phyloP scores from a whole-genome alignment of 2,329 filamentous ascomycete species.

The Talaromyces sp. region DNA sequence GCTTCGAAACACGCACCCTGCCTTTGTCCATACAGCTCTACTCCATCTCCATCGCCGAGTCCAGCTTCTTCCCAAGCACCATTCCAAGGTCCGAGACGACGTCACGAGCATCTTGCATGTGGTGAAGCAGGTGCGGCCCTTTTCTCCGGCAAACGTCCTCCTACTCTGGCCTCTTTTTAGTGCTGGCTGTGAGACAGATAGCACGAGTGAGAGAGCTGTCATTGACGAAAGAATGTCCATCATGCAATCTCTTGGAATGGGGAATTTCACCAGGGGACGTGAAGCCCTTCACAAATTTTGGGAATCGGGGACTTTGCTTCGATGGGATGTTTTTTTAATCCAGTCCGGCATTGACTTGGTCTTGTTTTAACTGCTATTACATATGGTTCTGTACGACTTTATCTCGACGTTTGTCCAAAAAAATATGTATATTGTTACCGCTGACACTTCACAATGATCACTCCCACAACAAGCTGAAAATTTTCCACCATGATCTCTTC shows the following conservation, averaged over 20 bases:
- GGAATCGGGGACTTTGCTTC: constrained; percentile 13
- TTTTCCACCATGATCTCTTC: background rate
- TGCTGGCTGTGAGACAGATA: constrained; percentile 22
- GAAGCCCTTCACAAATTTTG: constrained; percentile 17
- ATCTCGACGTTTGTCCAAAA: too few relatives aligned
- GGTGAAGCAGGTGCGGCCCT: constrained; percentile 13
- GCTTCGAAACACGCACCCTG: constrained; percentile 18
- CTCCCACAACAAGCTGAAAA: background rate
- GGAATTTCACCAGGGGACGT: constrained; percentile 22
- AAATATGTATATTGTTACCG: too few relatives aligned
- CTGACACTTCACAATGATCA: background rate
- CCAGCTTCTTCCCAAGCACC: constrained; percentile 13
- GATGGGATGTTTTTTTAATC: constrained; percentile 19
- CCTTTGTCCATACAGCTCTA: constrained; percentile 22
- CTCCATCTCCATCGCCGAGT: constrained; percentile 24
- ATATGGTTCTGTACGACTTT: too few relatives aligned
- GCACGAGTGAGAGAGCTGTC: constrained; percentile 11
- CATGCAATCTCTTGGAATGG: constrained; percentile 23
- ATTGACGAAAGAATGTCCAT: constrained; percentile 21
- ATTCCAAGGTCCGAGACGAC: constrained; percentile 16
- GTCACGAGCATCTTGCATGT: constrained; percentile 16
- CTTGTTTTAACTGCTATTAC: constrained; percentile 14
- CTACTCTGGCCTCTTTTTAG: constrained; percentile 29
- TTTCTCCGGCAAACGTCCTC: constrained; percentile 22
- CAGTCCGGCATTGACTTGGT: constrained; percentile 18